Percentiles rank a stretch among this genome's conserved stretches.
These are phyloP conservation scores for Kwoniella sp. DNA, from an alignment of 768 basidiomycete species.

Conservation along the genomic window DNA sequence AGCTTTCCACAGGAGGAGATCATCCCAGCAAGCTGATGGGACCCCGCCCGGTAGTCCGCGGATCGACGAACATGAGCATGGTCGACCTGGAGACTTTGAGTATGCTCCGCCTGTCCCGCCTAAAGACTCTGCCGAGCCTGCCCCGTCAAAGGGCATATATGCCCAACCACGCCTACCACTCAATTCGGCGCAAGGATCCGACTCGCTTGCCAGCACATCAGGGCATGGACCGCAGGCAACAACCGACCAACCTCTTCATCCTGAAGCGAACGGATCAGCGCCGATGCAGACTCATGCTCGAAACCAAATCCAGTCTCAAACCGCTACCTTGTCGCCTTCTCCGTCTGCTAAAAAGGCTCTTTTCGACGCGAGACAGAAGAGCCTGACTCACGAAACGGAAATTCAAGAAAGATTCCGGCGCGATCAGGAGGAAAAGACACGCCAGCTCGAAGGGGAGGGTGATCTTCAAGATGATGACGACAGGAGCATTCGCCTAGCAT, in stretches of 20 bases:
- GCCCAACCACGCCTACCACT: conserved; percentile 9
- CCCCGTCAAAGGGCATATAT: not conserved
- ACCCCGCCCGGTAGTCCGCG: conserved; percentile 15
- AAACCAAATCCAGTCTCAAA: not conserved
- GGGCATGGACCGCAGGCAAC: conserved; percentile 12
- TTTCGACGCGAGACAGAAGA: conserved; percentile 29
- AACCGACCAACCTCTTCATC: no score
- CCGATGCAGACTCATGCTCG: no score
- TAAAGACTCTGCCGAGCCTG: conserved; percentile 15
- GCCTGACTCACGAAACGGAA: conserved; percentile 33
- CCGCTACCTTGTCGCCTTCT: conserved; percentile 27
- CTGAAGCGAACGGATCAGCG: no score
- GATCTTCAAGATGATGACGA: conserved; percentile 32
- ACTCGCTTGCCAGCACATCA: not conserved
- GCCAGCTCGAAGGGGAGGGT: not conserved
- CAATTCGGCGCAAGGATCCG: not conserved
- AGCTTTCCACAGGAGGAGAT: conserved; percentile 24
- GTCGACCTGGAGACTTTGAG: conserved; percentile 3
- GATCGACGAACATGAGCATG: conserved; percentile 19
- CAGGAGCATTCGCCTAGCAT: conserved; percentile 38
- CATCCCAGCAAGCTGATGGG: conserved; percentile 13
- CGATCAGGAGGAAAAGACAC: conserved; percentile 26
- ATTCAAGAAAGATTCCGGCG: conserved; percentile 43
- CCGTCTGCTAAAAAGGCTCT: conserved; percentile 36
- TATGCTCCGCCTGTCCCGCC: conserved; percentile 31